Evolutionary conservation across 176 grass and related monocot genomes (phyloP).

Genomic region (Aegilops umbellulata): DNA sequence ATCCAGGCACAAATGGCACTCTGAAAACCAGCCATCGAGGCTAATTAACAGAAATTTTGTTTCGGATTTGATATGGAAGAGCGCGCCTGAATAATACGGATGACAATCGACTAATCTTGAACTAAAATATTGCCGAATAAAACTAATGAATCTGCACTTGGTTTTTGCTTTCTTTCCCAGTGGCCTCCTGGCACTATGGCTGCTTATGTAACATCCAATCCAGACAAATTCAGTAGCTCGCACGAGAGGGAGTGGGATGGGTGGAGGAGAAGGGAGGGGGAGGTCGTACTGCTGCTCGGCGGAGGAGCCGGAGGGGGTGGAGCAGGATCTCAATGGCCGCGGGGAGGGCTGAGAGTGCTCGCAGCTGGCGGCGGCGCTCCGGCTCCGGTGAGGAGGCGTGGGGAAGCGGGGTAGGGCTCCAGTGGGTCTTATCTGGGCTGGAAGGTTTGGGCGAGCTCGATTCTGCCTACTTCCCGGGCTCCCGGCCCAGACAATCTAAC

Average conservation of each 20-base stretch:
- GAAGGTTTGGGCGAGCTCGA: too few relatives aligned
- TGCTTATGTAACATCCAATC: background rate
- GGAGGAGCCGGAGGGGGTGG: background rate
- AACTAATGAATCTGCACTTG: too few relatives aligned
- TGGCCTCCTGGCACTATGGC: too few relatives aligned
- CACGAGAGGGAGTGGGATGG: background rate
- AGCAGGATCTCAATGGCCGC: constrained; percentile 55
- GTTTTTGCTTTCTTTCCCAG: background rate
- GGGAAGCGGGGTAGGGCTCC: too few relatives aligned
- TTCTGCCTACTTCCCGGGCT: too few relatives aligned
- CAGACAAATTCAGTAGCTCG: background rate
- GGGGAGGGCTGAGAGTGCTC: too few relatives aligned
- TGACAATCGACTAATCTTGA: background rate
- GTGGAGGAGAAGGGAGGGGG: background rate
- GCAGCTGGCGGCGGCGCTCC: constrained; percentile 24
- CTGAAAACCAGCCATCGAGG: too few relatives aligned
- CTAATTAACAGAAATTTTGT: background rate
- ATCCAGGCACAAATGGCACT: background rate
- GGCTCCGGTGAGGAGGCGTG: too few relatives aligned
- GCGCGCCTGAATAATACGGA: background rate
- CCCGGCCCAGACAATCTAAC: too few relatives aligned
- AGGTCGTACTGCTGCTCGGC: constrained; percentile 13
- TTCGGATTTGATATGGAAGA: background rate
- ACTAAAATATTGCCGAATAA: background rate
- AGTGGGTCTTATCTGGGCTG: too few relatives aligned